Evolutionary conservation across 2,329 filamentous ascomycete species (phyloP).

Genomic region (Curvularia sp.): DNA sequence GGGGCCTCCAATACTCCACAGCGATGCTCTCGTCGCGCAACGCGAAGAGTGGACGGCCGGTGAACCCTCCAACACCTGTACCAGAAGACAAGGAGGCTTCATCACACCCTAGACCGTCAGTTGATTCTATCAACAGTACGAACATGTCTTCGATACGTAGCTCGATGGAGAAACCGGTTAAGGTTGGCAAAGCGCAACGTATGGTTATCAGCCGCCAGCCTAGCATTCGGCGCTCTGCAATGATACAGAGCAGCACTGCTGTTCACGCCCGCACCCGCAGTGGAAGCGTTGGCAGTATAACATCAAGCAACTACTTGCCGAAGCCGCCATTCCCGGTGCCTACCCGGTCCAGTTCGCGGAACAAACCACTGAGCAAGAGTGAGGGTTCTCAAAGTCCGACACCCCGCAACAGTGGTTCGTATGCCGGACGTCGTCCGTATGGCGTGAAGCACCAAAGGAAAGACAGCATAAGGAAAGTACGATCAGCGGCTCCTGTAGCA

Average conservation of each 20-base stretch:
- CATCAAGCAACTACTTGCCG: conserved; percentile 48
- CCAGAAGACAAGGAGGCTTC: conserved; percentile 52
- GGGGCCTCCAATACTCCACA: conserved; percentile 49
- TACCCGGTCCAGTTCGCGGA: conserved; percentile 83
- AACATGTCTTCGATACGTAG: conserved; percentile 35
- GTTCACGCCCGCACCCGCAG: conserved; percentile 72
- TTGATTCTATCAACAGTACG: conserved; percentile 38
- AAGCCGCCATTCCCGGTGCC: conserved; percentile 91
- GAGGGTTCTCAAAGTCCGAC: conserved; percentile 83
- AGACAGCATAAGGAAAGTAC: conserved; percentile 76
- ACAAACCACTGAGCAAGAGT: conserved; percentile 70
- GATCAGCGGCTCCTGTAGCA: conserved; percentile 79
- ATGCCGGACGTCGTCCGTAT: conserved; percentile 51
- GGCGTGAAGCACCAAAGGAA: conserved; percentile 56
- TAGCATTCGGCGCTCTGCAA: conserved; percentile 76
- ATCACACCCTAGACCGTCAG: conserved; percentile 38
- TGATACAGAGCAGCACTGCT: conserved; percentile 80
- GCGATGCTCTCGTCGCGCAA: conserved; percentile 56
- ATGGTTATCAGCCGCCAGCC: conserved; percentile 51
- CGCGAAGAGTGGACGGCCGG: conserved; percentile 57
- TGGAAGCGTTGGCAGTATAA: conserved; percentile 67
- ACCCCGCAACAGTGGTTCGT: conserved; percentile 54
- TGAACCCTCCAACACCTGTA: conserved; percentile 52
- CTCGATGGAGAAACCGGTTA: conserved; percentile 48
- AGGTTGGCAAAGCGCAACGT: conserved; percentile 44